These are phyloP conservation scores for Talaromyces sp. DNA, from an alignment of 2,329 filamentous ascomycete genomes.

Conservation along the genomic window DNA sequence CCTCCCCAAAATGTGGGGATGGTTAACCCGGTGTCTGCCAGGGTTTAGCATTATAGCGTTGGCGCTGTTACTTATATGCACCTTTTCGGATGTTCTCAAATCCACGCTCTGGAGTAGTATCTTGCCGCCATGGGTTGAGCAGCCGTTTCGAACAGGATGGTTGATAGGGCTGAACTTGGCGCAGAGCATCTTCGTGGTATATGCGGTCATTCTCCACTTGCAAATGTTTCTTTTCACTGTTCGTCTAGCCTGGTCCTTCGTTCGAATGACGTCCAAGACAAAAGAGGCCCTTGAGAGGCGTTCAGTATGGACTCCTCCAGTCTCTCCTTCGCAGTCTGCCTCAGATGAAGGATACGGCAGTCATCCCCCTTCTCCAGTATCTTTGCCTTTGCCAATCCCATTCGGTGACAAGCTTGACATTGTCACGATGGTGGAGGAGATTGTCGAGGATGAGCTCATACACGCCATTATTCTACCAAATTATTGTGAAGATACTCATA, in stretches of 20 bases:
- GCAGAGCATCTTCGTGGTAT: conserved; percentile 60
- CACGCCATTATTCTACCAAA: conserved; percentile 73
- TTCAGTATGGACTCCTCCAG: neutral
- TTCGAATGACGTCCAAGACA: conserved; percentile 38
- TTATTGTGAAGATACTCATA: conserved; percentile 73
- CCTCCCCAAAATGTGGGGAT: conserved; percentile 26
- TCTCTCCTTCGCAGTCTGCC: neutral
- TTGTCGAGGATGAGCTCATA: conserved; percentile 54
- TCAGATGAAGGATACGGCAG: conserved; percentile 9
- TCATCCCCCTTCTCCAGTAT: conserved; percentile 13
- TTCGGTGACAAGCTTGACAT: conserved; percentile 44
- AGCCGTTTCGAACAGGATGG: conserved; percentile 8
- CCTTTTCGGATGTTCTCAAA: conserved; percentile 23
- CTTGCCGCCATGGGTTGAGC: conserved; percentile 9
- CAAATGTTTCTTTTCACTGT: conserved; percentile 62
- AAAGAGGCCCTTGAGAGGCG: conserved; percentile 23
- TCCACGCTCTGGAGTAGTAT: conserved; percentile 20
- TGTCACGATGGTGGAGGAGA: conserved; percentile 55
- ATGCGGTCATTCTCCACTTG: conserved; percentile 66
- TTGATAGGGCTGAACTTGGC: conserved; percentile 24
- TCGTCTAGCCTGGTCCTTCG: conserved; percentile 53
- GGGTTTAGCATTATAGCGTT: conserved; percentile 34
- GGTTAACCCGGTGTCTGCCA: conserved; percentile 34
- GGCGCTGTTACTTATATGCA: conserved; percentile 22
- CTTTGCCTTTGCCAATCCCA: conserved; percentile 1